These are phyloP conservation scores for Hordeum pubiflorum DNA, from an alignment of 202 grass and related monocot species.

Conservation along the genomic window DNA sequence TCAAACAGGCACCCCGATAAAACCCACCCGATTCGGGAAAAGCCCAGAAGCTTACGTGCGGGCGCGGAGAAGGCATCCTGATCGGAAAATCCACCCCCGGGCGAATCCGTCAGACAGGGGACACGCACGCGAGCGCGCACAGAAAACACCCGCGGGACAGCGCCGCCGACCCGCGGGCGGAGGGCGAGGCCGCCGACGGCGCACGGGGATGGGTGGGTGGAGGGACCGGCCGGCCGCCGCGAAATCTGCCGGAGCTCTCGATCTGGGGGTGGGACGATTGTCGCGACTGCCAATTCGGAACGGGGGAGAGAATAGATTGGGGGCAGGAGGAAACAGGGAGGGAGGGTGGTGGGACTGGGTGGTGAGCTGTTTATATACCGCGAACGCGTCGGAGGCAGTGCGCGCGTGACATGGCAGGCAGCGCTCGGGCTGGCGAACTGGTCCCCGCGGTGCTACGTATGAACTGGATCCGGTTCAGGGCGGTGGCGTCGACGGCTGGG, in stretches of 20 bases:
- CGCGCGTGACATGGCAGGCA: constrained; percentile 11
- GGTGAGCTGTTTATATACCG: constrained; percentile 19
- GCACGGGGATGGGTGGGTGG: no score
- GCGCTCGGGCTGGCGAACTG: neutral
- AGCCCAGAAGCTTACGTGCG: constrained; percentile 35
- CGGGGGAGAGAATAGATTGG: neutral
- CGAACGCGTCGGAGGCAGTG: neutral
- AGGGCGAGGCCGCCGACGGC: neutral
- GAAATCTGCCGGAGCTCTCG: neutral
- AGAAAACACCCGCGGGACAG: neutral
- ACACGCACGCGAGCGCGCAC: neutral
- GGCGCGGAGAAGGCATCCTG: constrained; percentile 18
- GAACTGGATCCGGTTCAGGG: neutral
- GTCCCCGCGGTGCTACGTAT: neutral
- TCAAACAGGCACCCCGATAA: neutral
- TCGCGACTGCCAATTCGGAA: neutral
- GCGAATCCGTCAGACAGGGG: constrained; percentile 1
- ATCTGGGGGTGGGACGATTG: neutral
- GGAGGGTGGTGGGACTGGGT: neutral
- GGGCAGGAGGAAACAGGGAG: constrained; percentile 1
- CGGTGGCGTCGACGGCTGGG: neutral
- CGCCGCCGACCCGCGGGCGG: neutral
- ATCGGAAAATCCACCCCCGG: constrained; percentile 29
- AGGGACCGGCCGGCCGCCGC: neutral
- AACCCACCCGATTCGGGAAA: neutral